Percentiles rank a stretch among this genome's conserved stretches.
Evolutionary conservation across 2,329 filamentous ascomycete genomes (phyloP).

Genomic region (Dactylella cylindrospora): DNA sequence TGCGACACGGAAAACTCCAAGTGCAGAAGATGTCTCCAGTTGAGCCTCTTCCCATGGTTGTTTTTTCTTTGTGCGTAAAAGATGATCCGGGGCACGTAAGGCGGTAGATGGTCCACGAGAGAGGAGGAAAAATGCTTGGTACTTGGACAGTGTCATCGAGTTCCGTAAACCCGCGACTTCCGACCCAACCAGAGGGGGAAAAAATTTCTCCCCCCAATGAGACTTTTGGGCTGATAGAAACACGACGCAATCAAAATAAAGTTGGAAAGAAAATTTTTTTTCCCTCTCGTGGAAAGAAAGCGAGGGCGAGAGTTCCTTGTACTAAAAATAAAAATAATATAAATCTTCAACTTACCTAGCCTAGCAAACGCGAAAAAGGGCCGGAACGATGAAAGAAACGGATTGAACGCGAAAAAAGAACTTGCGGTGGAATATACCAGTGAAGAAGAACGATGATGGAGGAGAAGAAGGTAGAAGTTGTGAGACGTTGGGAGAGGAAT

Average conservation of each 20-base stretch:
- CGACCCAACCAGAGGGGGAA: too few relatives aligned
- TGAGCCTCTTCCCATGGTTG: too few relatives aligned
- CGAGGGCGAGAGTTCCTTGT: constrained; percentile 1
- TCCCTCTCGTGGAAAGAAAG: too few relatives aligned
- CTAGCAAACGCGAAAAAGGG: constrained; percentile 11
- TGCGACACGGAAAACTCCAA: too few relatives aligned
- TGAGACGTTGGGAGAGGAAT: constrained; percentile 3
- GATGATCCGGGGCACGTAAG: constrained; percentile 9
- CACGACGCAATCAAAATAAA: too few relatives aligned
- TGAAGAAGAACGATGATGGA: constrained; percentile 1
- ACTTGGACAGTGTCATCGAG: too few relatives aligned
- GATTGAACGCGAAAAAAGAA: constrained; percentile 13
- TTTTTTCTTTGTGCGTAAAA: too few relatives aligned
- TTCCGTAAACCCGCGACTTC: too few relatives aligned
- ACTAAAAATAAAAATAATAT: constrained; percentile 19
- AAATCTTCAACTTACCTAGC: background rate
- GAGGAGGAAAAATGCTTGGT: too few relatives aligned
- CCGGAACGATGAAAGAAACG: constrained; percentile 4
- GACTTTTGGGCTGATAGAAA: too few relatives aligned
- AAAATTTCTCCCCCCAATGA: too few relatives aligned
- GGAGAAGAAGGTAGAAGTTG: constrained; percentile 1
- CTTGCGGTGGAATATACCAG: constrained; percentile 1
- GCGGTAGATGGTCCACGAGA: background rate
- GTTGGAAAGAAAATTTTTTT: too few relatives aligned
- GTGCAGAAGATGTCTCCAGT: background rate